Base-by-base conservation (phyloP, 169 alveolate species). In the Cardiosporidium cionae region DNA sequence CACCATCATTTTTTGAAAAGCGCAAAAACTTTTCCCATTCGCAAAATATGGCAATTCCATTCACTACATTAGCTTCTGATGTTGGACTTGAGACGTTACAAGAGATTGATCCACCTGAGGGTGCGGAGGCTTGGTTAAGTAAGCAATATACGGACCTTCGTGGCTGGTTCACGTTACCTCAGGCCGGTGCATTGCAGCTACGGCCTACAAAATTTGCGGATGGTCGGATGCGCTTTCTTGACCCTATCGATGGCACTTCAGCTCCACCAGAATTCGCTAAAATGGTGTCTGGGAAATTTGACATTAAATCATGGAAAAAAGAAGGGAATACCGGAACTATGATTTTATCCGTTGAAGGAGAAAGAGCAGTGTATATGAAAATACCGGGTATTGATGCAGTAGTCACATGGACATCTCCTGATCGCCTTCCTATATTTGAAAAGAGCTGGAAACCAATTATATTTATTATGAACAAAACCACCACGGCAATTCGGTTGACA, bases 361-460 rank as follows among this genome's bases (percentile, higher is more conserved):
- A 85, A 73, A 78, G 70, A 74, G 79, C 64, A 65, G 90, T 85
- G 2, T 84, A 79, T 54, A 65, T 85, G 58, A 74, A 67, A 76
- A 69, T 80, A 0, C 90, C 90, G 27, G 72, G 66, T 52, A 7
- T 81, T 52, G 62, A 70, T 4, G 86, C 79, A 27, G 86, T 81
- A 29, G 84, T 78, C 29, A 79, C 76, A 71, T 81, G 81, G 71
- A 64, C 71, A 22, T 85, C 76, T 34, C 75, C 82, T 52, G 87
- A 81, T 23, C 85, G 90, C 5, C 77, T 85, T 58, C 90, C 90
- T 0, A 77, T 86, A 7, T 82, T 85, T 44, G 81, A 78, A 27
- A 85, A 85, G 82, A 67, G 81, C 31, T 85, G 87, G 90, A 85
- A 82, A 72, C 85, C 86, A 22, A 70, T 85, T 65, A 78, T 85